Evolutionary conservation across 345 rosid genomes (phyloP), one percentile per base, ranked within the genome.

Genomic region (Syzygium aromaticum): DNA sequence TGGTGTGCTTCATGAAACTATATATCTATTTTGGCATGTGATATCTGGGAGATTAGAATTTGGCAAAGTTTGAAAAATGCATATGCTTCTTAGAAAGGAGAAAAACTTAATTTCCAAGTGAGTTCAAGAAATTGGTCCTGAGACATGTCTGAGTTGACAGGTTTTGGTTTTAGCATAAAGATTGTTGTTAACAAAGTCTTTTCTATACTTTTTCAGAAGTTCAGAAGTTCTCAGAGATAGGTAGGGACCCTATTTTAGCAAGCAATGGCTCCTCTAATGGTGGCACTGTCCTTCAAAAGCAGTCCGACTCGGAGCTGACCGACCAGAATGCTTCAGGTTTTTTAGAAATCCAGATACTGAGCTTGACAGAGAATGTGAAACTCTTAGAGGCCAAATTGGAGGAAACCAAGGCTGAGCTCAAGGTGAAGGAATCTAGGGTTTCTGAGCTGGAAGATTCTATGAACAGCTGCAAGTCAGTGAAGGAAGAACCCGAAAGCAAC

Each of bases 161-260:
- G 80, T 73, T 73, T 73, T 19, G 22, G 15, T 73, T 73, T 38
- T 38, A 73, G 43, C 7, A 38, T 19, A 73, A 49, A 38, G 40
- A 43, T 52, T 84, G 59, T 17, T 53, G 59, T 84, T 22, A 54
- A 52, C 27, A 53, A n/a, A 84, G 11, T 38, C 49, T 73, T 73
- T 73, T 73, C 49, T 73, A 73, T 73, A 49, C 49, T 73, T 73
- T 30, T 38, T 73, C 95, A 97, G 99, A 97, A 90, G 89, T 97
- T 56, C 85, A 88, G 54, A 95, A 92, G 33, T 92, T 97, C 6
- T 91, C 90, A 56, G 97, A 94, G 90, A 90, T 94, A 85, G 95
- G 95, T 64, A 92, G 90, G 91, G 92, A 94, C 77, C 61, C 92
- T 82, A 6, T 82, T 56, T 63, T 87, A 30, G 59, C 25, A 28